Percentiles rank a stretch among this genome's conserved stretches.
phyloP scores from a whole-genome alignment of 352 stramenopile genomes.

The Phytophthora citricola region DNA sequence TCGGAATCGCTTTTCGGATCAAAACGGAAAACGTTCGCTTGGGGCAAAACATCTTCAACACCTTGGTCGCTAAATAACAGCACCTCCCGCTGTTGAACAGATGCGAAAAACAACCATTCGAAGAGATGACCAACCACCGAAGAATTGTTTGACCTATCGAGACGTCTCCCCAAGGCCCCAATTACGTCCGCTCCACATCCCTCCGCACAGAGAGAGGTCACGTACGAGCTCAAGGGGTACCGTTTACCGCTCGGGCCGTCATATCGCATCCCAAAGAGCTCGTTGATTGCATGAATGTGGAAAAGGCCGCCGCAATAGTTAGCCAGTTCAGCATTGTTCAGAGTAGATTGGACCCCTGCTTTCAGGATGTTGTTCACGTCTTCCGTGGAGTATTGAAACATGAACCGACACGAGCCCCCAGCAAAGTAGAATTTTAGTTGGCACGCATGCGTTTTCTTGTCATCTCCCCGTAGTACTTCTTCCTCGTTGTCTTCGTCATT shows the following conservation, averaged over 20 bases:
- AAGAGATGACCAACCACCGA: too few relatives aligned
- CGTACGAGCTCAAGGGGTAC: constrained; percentile 9
- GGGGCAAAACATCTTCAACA: too few relatives aligned
- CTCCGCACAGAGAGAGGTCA: constrained; percentile 1
- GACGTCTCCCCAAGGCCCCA: background rate
- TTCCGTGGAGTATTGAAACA: constrained; percentile 26
- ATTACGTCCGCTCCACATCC: background rate
- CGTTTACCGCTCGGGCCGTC: background rate
- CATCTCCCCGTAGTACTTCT: constrained; percentile 3
- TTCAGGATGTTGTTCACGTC: constrained; percentile 3
- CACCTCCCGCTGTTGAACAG: too few relatives aligned
- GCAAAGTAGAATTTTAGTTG: constrained; percentile 38
- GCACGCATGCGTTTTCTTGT: constrained; percentile 13
- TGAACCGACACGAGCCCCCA: constrained; percentile 32
- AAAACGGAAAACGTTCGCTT: too few relatives aligned
- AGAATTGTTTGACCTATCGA: constrained; percentile 6
- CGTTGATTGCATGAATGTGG: constrained; percentile 3
- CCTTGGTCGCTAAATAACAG: too few relatives aligned
- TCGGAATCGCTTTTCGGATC: too few relatives aligned
- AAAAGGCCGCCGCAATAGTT: constrained; percentile 2
- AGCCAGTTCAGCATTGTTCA: constrained; percentile 6
- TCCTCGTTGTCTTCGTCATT: constrained; percentile 18
- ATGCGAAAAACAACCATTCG: too few relatives aligned
- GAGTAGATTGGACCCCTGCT: background rate
- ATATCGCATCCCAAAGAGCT: too few relatives aligned